Evolutionary conservation across 768 basidiomycete genomes (phyloP), one percentile per base, ranked within the genome.

Genomic region (Postia placenta): DNA sequence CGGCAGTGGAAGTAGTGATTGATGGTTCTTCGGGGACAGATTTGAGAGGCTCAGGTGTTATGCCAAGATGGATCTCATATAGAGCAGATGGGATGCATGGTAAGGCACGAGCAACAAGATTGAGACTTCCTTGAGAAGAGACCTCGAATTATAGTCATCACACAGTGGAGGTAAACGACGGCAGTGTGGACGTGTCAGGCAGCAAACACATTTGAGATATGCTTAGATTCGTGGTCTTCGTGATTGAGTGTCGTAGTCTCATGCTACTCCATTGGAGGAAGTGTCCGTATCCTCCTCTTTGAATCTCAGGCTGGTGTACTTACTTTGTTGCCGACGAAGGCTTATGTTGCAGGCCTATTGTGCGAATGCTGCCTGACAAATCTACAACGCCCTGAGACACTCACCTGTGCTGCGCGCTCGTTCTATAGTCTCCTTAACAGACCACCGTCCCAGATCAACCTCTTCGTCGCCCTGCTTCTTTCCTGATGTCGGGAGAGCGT

Each of bases 41-140:
- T 61, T 79, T 75, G 33, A 92, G 68, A n/a, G 74, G 71, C 38
- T 83, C 81, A 1, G 90, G 84, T 4, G 72, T 87, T 46, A 92
- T 68, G 5, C 81, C 83, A 23, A 92, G 72, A 65, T 92, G 90
- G 9, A 88, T 76, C 55, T 90, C 85, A 58, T 88, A 92, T 22
- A 92, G 68, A 0, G 78, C 83, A 3, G 85, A 84, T 3, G 89
- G 89, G 19, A 92, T 62, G 61, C 87, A 87, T 2, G 73, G 75
- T 52, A 92, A 67, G 42, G 76, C 78, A 52, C 90, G 81, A 20
- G 87, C 81, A 5, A 84, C 75, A 55, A 92, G 68, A 66, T 91
- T 92, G 59, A 92, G 70, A 30, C 76, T 72, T 56, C 87, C 88
- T 88, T 73, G 67, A 46, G 52, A 54, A 55, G 22, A 48, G 30